phyloP scores from a whole-genome alignment of 2,329 filamentous ascomycete genomes.

The Ascochyta rabiei region DNA sequence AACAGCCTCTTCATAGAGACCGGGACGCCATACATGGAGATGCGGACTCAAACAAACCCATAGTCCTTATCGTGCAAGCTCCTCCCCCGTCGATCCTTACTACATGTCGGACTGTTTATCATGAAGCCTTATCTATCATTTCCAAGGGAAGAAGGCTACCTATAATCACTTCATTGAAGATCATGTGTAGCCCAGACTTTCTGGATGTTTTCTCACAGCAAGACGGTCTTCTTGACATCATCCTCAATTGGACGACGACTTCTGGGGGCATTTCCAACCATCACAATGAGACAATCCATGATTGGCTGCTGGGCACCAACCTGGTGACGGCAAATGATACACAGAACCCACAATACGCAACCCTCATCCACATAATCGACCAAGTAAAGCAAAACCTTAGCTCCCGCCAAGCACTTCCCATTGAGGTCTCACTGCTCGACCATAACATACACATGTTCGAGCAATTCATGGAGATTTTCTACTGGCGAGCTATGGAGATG shows the following conservation, averaged over 20 bases:
- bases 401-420: conserved; percentile 3
- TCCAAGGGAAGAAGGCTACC: not conserved
- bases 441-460: conserved; percentile 17
- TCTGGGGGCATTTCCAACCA: not conserved
- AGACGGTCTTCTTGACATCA: conserved; percentile 8
- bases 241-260: conserved; percentile 3
- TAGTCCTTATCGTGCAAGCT: conserved; percentile 2
- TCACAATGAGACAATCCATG: not conserved
- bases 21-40: conserved; percentile 2
- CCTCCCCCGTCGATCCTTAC: conserved; percentile 5
- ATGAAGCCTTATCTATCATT: conserved; percentile 10
- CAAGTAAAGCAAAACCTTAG: conserved; percentile 10
- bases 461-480: conserved; percentile 16
- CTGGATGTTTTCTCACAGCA: conserved; percentile 13
- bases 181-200: conserved; percentile 7
- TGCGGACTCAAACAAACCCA: conserved; percentile 5
- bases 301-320: conserved; percentile 1
- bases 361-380: conserved; percentile 10
- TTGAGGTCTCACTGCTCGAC: conserved; percentile 11
- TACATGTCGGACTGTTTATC: conserved; percentile 7
- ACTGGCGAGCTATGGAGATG: conserved; percentile 13
- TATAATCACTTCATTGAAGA: not conserved
- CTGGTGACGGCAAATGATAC: not conserved
- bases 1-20: conserved; percentile 11
- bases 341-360: not conserved